Base-by-base conservation (phyloP, 805 yeast species). In the Candida koratica region DNA sequence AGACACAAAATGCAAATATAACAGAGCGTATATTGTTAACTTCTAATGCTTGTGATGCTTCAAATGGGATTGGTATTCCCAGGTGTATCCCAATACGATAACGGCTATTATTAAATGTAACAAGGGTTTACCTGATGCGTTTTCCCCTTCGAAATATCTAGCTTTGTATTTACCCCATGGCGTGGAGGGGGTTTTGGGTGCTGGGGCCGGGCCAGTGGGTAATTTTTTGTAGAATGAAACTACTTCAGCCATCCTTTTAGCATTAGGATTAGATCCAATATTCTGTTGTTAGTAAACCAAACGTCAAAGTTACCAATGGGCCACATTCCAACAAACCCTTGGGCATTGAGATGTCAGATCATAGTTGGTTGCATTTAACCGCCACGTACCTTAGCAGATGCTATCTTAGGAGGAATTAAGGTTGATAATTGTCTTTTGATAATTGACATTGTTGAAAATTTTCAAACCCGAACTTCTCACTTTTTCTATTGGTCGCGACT, bases 371-470 rank as follows among this genome's bases (percentile, higher is more conserved):
- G n/a, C n/a, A n/a, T n/a, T n/a, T n/a, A n/a, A n/a, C n/a, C n/a
- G n/a, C n/a, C n/a, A 63, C 89, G 55, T 76, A 83, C 90, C 68
- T 81, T 77, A 31, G 96, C 93, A 45, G 97, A 88, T 39, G 96
- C 97, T 60, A 90, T 81, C 90, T 90, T 90, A 64, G 98, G 98
- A 54, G 98, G 98, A 60, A 90, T 89, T 72, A 90, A 76, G 57
- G 97, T 84, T 49, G 97, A 88, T 65, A 90, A 77, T 55, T 82
- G 82, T 73, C 98, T 89, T 81, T 85, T 89, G 58, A 80, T 73
- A 67, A 88, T 84, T 58, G 93, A 84, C 94, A 84, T 86, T 41
- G 30, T 29, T 28, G 32, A 23, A 23, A 20, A 28, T 18, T 28
- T 22, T 35, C 25, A 23, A 23, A 28, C 13, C 28, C 37, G 32